phyloP scores from a whole-genome alignment of 345 rosid genomes.

The Salix udensis region DNA sequence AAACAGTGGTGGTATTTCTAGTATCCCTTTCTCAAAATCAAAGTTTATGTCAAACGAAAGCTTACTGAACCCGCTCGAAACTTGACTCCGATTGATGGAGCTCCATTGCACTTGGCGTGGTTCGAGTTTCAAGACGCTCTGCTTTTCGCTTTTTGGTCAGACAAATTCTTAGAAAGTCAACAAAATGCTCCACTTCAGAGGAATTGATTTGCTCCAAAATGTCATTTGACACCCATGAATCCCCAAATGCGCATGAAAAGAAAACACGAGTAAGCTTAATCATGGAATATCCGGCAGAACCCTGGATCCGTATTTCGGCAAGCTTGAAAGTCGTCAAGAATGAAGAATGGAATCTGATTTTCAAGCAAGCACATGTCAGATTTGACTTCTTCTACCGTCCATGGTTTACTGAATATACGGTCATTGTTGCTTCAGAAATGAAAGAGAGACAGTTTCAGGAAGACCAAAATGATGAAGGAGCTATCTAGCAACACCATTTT shows the following conservation, averaged over 20 bases:
- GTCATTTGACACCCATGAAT: background rate
- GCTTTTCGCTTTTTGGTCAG: no score
- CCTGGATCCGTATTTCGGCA: background rate
- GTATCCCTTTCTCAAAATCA: background rate
- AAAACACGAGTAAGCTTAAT: background rate
- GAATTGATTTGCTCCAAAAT: no score
- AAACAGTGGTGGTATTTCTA: conserved; percentile 10
- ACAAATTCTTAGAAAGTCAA: conserved; percentile 6
- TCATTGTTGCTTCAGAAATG: background rate
- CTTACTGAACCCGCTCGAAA: background rate
- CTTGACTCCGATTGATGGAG: conserved; percentile 11
- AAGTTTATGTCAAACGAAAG: conserved; percentile 8
- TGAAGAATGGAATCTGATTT: conserved; percentile 33
- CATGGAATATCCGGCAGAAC: background rate
- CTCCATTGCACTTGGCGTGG: background rate
- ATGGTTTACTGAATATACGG: background rate
- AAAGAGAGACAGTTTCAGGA: no score
- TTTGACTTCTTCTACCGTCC: background rate
- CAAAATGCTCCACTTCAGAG: background rate
- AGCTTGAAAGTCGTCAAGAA: conserved; percentile 15
- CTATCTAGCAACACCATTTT: conserved; percentile 4
- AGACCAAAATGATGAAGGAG: background rate
- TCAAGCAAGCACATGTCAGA: conserved; percentile 16
- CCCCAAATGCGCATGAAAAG: background rate
- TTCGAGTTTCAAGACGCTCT: background rate